phyloP scores from a whole-genome alignment of 2,329 filamentous ascomycete species.

The Paecilomyces variotii region DNA sequence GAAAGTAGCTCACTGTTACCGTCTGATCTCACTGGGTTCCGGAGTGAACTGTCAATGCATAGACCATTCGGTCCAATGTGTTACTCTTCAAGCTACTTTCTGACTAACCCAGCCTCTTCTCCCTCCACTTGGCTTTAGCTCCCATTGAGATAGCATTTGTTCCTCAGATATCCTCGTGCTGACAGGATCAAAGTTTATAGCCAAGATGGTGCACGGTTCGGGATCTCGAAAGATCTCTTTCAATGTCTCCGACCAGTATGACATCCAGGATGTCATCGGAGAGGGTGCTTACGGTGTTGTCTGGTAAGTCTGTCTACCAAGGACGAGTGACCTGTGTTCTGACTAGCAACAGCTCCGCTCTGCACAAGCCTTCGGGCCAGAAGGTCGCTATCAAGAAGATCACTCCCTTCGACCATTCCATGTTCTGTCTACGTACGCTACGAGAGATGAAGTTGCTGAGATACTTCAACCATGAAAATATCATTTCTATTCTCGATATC shows the following conservation, averaged over 20 bases:
- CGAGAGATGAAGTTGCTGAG: conserved; percentile 98
- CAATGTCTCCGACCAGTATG: conserved; percentile 99
- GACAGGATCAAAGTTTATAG: neutral
- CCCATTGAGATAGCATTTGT: neutral
- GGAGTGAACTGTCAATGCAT: neutral
- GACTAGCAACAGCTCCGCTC: conserved; percentile 62
- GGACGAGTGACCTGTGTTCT: conserved; percentile 5
- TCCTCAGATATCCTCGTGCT: neutral
- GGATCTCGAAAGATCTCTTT: conserved; percentile 91
- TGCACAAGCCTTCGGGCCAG: conserved; percentile 96
- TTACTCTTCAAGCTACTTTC: neutral
- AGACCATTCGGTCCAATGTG: neutral
- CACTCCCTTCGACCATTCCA: conserved; percentile 96
- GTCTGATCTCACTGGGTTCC: neutral
- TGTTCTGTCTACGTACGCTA: conserved; percentile 94
- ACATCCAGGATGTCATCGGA: conserved; percentile 98
- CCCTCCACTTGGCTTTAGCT: neutral
- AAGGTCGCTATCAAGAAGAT: conserved; percentile 99
- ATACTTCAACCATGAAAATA: conserved; percentile 99
- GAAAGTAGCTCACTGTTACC: neutral
- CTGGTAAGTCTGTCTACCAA: conserved; percentile 57
- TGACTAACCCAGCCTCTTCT: neutral
- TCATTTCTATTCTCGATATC: conserved; percentile 98
- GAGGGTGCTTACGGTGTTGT: conserved; percentile 98
- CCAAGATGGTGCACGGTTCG: conserved; percentile 40